A percentile compares a stretch with the other conserved stretches of the same genome.
Evolutionary conservation across 106 monocot species (phyloP).

Genomic region (Acorus calamus): DNA sequence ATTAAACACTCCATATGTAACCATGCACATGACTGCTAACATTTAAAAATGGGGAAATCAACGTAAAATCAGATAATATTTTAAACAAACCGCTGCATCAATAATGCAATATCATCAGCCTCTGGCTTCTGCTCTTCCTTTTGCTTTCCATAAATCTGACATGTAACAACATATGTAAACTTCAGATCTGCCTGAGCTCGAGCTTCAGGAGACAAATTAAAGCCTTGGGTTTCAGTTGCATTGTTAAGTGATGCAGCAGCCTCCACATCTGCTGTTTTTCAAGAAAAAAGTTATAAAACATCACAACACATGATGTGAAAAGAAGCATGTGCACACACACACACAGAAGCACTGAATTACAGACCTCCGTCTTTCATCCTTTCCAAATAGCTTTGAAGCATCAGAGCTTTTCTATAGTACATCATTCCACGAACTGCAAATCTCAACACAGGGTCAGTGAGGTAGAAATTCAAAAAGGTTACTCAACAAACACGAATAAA

Average conservation of each 20-base stretch:
- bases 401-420: constrained; percentile 78
- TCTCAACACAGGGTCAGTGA: no score
- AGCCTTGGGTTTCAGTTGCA: constrained; percentile 52
- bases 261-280: constrained; percentile 25
- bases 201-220: constrained; percentile 68
- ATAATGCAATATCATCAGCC: constrained; percentile 65
- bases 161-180: constrained; percentile 82
- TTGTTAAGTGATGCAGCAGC: constrained; percentile 10
- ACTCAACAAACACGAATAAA: no score
- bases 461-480: no score
- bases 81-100: constrained; percentile 62
- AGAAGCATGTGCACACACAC: no score
- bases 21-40: no score
- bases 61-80: not conserved
- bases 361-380: constrained; percentile 29
- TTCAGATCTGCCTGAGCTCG: constrained; percentile 75
- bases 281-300: no score
- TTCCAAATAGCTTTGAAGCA: constrained; percentile 86
- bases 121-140: constrained; percentile 60
- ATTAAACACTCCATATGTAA: no score
- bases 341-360: not conserved
- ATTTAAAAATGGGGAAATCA: not conserved
- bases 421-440: constrained; percentile 81
- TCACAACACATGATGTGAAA: no score
- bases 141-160: constrained; percentile 87